These are phyloP conservation scores for Chlorophyllum brunneum DNA, from an alignment of 768 basidiomycete species.

Conservation along the genomic window DNA sequence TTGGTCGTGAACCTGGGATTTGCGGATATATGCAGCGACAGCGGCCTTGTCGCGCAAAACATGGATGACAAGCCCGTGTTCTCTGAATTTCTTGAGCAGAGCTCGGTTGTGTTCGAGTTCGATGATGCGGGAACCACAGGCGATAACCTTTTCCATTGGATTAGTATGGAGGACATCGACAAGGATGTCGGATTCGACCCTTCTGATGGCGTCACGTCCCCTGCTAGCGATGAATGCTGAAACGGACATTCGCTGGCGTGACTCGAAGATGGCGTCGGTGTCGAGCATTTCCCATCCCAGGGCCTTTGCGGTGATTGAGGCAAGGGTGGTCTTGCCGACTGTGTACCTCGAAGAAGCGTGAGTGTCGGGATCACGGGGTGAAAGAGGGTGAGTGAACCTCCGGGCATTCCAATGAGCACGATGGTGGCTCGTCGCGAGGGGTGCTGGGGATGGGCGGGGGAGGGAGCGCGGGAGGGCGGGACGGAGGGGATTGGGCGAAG, in stretches of 20 bases:
- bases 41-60: conserved; percentile 65
- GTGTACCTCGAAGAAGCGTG: not conserved
- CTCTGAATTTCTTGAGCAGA: conserved; percentile 47
- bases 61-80: conserved; percentile 63
- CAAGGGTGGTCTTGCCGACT: conserved; percentile 73
- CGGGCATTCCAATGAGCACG: conserved; percentile 77
- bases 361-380: not conserved
- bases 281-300: conserved; percentile 60
- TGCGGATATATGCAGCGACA: conserved; percentile 61
- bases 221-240: conserved; percentile 54
- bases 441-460: conserved; percentile 8
- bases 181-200: conserved; percentile 58
- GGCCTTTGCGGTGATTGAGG: conserved; percentile 54
- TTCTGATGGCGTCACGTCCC: conserved; percentile 73
- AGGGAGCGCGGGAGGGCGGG: conserved; percentile 6
- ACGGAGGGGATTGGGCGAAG: not conserved
- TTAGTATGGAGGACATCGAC: conserved; percentile 47
- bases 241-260: conserved; percentile 42
- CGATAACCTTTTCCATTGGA: conserved; percentile 56
- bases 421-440: conserved; percentile 28
- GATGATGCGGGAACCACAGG: conserved; percentile 74
- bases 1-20: conserved; percentile 56
- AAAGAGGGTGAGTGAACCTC: conserved; percentile 29
- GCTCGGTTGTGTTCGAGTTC: conserved; percentile 64
- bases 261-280: conserved; percentile 59